Conservation (phyloP, 78 protist genomes). For the Monocercomonoides exilis region DNA sequence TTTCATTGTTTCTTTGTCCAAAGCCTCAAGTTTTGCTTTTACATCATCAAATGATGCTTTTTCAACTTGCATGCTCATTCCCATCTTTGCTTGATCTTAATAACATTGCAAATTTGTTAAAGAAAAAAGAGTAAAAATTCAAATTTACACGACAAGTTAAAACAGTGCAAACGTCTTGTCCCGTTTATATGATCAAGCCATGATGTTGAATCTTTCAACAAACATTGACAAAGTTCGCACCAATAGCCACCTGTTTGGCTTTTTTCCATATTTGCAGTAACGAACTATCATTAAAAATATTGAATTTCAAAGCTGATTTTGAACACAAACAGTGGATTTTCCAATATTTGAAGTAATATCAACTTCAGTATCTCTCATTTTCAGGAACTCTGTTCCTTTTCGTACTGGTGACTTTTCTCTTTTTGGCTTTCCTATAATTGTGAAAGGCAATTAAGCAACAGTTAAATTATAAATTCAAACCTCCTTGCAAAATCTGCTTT, state of each 20-base stretch:
- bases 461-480: no score
- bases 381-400: background rate
- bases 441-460: no score
- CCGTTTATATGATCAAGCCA: slow-evolving; percentile 14
- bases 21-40: background rate
- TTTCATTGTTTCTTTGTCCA: no score
- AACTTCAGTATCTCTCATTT: background rate
- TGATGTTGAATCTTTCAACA: background rate
- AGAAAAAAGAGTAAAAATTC: background rate
- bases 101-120: background rate
- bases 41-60: background rate
- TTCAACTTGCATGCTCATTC: background rate
- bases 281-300: background rate
- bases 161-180: background rate
- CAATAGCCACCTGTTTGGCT: background rate
- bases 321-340: background rate
- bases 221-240: slow-evolving; percentile 13
- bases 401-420: background rate
- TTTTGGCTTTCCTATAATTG: no score
- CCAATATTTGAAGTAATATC: background rate
- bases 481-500: no score
- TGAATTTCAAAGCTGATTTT: background rate
- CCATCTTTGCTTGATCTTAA: background rate
- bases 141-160: no score
- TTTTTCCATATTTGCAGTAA: background rate